Evolutionary conservation across 2,329 filamentous ascomycete genomes (phyloP), one percentile per base, ranked within the genome.

Genomic region (Aphanocladium album): DNA sequence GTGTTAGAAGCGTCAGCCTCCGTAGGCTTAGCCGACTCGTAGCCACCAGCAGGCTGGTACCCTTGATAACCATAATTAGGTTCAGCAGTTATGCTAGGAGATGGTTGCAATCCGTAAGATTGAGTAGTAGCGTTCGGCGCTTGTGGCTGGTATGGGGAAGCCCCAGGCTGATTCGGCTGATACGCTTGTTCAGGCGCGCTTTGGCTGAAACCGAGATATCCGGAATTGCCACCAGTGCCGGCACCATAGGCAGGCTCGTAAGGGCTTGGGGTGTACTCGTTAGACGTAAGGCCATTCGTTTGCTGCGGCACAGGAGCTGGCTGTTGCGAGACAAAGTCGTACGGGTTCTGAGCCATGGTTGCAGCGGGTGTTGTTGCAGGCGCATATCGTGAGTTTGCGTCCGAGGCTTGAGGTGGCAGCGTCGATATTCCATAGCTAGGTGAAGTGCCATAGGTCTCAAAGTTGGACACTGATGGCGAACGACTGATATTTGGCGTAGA

Each of bases 401-500:
- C 67, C 1, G 76, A 66, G 4, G 69, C 67, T 1, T 76, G 69
- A 55, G 74, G 68, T 2, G 76, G 69, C 14, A 69, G 66, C 5
- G 71, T 60, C 19, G 67, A 66, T 63, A 68, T 64, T 5, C 68
- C 63, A 47, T 73, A 74, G 27, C 66, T 65, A 11, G 74, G 70
- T 0, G 73, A 71, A 57, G 83, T 85, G 5, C 87, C 87, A 70
- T 95, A 96, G 6, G 90, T 75, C 66, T 97, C 93, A 50, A 91
- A 85, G 67, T 83, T 86, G 5, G 83, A 84, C 72, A 72, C 82
- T 5, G 90, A 95, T 3, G 89, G 87, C 2, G 88, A 86, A 46
- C 89, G 83, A 70, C 89, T 92, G 62, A 92, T 83, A 2, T 84
- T 89, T 7, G 90, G 89, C 2, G 89, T 90, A 33, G 86, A 86